These are phyloP conservation scores for Carpediemonas membranifera DNA, from an alignment of 78 protist genomes.

Conservation along the genomic window DNA sequence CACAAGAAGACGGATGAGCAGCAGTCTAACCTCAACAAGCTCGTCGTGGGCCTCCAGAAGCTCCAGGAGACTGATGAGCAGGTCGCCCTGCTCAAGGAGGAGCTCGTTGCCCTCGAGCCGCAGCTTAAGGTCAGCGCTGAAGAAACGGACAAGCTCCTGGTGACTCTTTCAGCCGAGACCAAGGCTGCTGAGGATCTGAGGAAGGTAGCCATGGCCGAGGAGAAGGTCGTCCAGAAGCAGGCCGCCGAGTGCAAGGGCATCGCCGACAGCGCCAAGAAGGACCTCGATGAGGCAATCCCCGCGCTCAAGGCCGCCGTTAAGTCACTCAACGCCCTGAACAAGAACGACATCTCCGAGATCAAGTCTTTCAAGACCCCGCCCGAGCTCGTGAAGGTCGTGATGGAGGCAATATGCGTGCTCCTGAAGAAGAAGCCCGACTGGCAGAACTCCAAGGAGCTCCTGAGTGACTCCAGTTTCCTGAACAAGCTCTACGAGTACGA, in stretches of 20 bases:
- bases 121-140: background rate
- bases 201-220: conserved; percentile 6
- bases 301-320: conserved; percentile 59
- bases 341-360: conserved; percentile 49
- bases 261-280: conserved; percentile 18
- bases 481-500: background rate
- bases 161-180: background rate
- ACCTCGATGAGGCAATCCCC: conserved; percentile 69
- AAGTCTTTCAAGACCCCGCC: conserved; percentile 69
- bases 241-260: conserved; percentile 25
- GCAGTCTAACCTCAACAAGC: background rate
- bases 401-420: conserved; percentile 65
- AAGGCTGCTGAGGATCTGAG: background rate
- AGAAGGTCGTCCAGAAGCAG: conserved; percentile 10
- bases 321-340: conserved; percentile 40
- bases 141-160: conserved; percentile 10
- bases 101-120: conserved; percentile 6
- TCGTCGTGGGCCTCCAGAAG: conserved; percentile 4
- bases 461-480: conserved; percentile 6
- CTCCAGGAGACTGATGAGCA: conserved; percentile 5
- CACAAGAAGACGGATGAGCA: conserved; percentile 18
- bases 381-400: conserved; percentile 49
- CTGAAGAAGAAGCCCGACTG: conserved; percentile 42
- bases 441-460: conserved; percentile 33
- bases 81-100: conserved; percentile 15